These are phyloP conservation scores for Venturia effusa DNA, from an alignment of 2,329 filamentous ascomycete species.

Conservation along the genomic window DNA sequence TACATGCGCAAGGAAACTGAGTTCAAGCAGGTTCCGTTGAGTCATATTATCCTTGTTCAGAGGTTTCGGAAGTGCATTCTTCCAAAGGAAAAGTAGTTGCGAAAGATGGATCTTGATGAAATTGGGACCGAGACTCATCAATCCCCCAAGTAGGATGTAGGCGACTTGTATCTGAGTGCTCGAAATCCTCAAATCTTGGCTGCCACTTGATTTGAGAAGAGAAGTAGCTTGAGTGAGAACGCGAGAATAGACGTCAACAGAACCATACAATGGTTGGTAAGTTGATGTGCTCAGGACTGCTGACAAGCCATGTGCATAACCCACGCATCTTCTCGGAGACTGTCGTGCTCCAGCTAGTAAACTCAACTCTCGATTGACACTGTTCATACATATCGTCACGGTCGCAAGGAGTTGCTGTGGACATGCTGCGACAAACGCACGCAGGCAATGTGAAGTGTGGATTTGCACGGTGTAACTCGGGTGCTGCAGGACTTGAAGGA, in stretches of 20 bases:
- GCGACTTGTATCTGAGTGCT: constrained; percentile 95
- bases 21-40: constrained; percentile 73
- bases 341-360: constrained; percentile 65
- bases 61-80: constrained; percentile 90
- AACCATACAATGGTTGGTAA: constrained; percentile 80
- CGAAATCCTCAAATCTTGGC: constrained; percentile 80
- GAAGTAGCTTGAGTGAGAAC: constrained; percentile 86
- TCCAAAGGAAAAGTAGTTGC: constrained; percentile 88
- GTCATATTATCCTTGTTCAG: constrained; percentile 85
- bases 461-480: constrained; percentile 95
- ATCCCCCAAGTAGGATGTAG: constrained; percentile 90
- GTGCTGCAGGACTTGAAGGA: constrained; percentile 85
- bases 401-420: constrained; percentile 86
- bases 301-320: constrained; percentile 84
- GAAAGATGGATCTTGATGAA: constrained; percentile 98
- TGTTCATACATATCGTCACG: constrained; percentile 94
- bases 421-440: constrained; percentile 78
- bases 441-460: constrained; percentile 74
- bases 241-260: constrained; percentile 87
- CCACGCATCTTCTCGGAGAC: constrained; percentile 73
- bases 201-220: constrained; percentile 81
- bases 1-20: constrained; percentile 88
- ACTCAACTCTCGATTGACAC: constrained; percentile 73
- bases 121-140: constrained; percentile 94
- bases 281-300: constrained; percentile 85